These are phyloP conservation scores for Monotropa hypopitys DNA, from an alignment of 179 eudicot species.

Conservation along the genomic window DNA sequence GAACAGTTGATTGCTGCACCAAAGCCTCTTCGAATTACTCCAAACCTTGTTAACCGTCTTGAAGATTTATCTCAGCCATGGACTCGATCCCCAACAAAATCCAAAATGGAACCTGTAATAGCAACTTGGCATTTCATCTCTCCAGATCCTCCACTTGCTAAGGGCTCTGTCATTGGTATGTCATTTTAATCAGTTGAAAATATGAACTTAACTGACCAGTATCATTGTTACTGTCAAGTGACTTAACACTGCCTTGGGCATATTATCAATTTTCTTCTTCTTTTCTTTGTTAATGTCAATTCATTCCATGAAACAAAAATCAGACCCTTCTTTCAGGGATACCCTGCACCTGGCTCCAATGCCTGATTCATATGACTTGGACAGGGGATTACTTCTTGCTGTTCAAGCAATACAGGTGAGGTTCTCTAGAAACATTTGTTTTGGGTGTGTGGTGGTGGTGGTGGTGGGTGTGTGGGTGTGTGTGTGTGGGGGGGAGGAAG, in stretches of 20 bases:
- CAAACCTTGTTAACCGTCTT: slow-evolving; percentile 58
- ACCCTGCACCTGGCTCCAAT: slow-evolving; percentile 89
- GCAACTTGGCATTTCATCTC: slow-evolving; percentile 88
- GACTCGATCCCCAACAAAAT: slow-evolving; percentile 98
- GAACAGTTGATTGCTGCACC: slow-evolving; percentile 67
- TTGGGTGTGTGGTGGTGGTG: no score
- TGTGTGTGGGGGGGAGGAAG: no score
- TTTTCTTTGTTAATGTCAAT: slow-evolving; percentile 19
- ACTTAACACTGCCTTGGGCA: slow-evolving; percentile 4
- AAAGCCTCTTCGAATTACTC: slow-evolving; percentile 71
- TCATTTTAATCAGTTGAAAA: not conserved
- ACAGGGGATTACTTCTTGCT: slow-evolving; percentile 95
- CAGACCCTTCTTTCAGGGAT: slow-evolving; percentile 91
- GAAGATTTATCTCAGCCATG: slow-evolving; percentile 98
- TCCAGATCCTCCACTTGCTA: slow-evolving; percentile 35
- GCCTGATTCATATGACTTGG: slow-evolving; percentile 97
- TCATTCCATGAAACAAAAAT: slow-evolving; percentile 65
- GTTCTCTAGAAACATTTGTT: not conserved
- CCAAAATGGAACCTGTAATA: slow-evolving; percentile 75
- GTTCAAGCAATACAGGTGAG: slow-evolving; percentile 95
- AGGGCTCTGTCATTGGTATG: slow-evolving; percentile 52
- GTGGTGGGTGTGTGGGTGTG: no score
- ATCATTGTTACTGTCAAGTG: not conserved
- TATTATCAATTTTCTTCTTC: not conserved
- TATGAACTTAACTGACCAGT: not conserved